Evolutionary conservation across 495 filamentous ascomycete genomes (phyloP), one percentile per base, ranked within the genome.

Genomic region (Xylaria grammica): DNA sequence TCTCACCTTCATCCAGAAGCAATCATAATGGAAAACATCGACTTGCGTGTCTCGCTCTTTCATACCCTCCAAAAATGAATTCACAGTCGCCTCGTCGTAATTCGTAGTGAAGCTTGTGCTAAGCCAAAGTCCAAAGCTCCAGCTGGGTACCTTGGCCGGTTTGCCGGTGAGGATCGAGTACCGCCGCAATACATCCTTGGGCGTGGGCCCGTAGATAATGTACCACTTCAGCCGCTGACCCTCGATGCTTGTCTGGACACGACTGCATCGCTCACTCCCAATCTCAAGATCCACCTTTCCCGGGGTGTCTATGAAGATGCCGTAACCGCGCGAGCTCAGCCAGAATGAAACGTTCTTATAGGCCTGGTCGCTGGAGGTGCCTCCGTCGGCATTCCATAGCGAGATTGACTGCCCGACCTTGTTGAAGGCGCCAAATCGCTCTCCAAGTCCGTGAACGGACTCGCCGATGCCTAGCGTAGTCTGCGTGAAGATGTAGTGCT

Each of bases 311-410:
- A 91, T 83, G 72, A 91, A 91, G n/a, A 91, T 80, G 26, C 89
- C 89, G 70, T 91, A 92, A 1, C 88, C 88, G 15, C 80, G 77
- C 0, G 85, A 89, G 61, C 85, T 89, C 36, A 91, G 75, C 72
- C 87, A 91, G 73, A 91, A 91, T 1, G 87, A 84, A 7, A 91
- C 80, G 67, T 91, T 91, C 75, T 91, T 91, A 71, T 92, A 92
- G 0, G 88, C 87, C 63, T 90, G 82, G 54, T 91, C 89, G 19
- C 82, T 86, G 0, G 84, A 87, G 19, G 90, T 91, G 9, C 89
- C 89, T 2, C 89, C 89, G 66, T 92, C 89, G 34, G 86, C 85
- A 61, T 91, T 91, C 87, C 88, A 91, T 20, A 91, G 82, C 56
- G 83, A 81, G 2, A 92, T 79, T 4, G 78, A 80, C 72, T 91